Evolutionary conservation across 2,329 filamentous ascomycete genomes (phyloP).

Genomic region (Sclerotinia subarctica): DNA sequence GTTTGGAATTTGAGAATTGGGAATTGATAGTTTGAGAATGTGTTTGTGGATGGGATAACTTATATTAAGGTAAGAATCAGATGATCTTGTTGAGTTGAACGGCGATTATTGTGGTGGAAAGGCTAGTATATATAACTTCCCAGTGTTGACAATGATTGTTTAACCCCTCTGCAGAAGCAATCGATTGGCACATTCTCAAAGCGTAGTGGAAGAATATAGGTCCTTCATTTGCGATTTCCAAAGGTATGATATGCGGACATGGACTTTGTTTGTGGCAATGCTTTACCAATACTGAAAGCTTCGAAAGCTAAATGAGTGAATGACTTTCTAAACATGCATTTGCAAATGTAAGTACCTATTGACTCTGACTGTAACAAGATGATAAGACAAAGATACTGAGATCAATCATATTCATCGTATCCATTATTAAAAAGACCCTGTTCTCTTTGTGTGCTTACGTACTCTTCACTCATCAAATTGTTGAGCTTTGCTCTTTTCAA

Average conservation of each 20-base stretch:
- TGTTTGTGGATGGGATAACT: too few species aligned
- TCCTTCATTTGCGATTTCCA: background rate
- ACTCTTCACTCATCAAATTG: slow-evolving; percentile 59
- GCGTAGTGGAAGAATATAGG: background rate
- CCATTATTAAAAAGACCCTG: slow-evolving; percentile 55
- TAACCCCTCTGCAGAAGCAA: background rate
- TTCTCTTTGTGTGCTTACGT: slow-evolving; percentile 60
- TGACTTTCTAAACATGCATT: background rate
- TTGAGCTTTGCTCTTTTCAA: slow-evolving; percentile 56
- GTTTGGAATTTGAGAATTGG: background rate
- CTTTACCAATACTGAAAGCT: background rate
- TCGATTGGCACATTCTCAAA: background rate
- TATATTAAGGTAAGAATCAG: background rate
- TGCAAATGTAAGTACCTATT: background rate
- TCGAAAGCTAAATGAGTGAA: background rate
- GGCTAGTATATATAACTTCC: background rate
- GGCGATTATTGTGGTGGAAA: background rate
- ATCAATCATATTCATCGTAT: slow-evolving; percentile 48
- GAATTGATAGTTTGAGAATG: background rate
- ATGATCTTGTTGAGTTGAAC: background rate
- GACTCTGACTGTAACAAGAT: background rate
- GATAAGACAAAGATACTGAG: background rate
- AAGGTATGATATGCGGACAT: background rate
- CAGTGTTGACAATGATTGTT: background rate
- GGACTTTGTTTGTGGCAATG: background rate